Conservation (phyloP, 2,329 filamentous ascomycete species). For the Aureobasidium uvarum region DNA sequence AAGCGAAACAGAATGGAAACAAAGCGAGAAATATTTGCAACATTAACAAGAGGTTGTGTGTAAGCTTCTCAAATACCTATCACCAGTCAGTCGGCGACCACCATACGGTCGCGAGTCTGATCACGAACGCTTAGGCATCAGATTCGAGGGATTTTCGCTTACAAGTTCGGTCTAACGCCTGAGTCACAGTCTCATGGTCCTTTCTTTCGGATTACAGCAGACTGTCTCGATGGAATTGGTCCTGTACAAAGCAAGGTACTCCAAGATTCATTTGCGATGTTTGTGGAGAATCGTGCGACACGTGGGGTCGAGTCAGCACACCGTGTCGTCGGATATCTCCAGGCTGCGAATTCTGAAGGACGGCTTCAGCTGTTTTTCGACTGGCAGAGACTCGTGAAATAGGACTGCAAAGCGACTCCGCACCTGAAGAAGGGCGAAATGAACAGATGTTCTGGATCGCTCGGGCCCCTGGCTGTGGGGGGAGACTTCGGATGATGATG, state of each 20-base stretch:
- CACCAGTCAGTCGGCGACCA: not conserved
- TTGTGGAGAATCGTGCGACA: constrained; percentile 13
- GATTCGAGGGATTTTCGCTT: not conserved
- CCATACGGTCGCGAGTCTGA: not conserved
- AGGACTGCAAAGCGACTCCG: constrained; percentile 22
- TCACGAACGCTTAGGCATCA: not conserved
- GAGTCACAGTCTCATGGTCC: constrained; percentile 15
- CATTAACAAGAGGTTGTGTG: constrained; percentile 6
- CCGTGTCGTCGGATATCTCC: not conserved
- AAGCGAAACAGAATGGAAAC: not conserved
- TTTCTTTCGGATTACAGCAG: not conserved
- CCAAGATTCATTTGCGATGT: constrained; percentile 17
- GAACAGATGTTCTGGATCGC: constrained; percentile 26
- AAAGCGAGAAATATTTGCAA: constrained; percentile 7
- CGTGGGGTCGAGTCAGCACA: constrained; percentile 11
- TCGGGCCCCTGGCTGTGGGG: constrained; percentile 25
- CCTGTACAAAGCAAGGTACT: constrained; percentile 2
- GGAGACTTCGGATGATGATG: constrained; percentile 17
- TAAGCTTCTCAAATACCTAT: constrained; percentile 13
- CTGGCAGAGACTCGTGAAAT: constrained; percentile 10
- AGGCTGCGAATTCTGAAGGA: not conserved
- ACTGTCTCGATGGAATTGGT: not conserved
- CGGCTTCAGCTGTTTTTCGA: not conserved
- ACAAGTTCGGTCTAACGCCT: constrained; percentile 3
- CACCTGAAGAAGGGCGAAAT: constrained; percentile 17